Conservation (phyloP, 768 basidiomycete genomes). For the Flagelloscypha sp. region DNA sequence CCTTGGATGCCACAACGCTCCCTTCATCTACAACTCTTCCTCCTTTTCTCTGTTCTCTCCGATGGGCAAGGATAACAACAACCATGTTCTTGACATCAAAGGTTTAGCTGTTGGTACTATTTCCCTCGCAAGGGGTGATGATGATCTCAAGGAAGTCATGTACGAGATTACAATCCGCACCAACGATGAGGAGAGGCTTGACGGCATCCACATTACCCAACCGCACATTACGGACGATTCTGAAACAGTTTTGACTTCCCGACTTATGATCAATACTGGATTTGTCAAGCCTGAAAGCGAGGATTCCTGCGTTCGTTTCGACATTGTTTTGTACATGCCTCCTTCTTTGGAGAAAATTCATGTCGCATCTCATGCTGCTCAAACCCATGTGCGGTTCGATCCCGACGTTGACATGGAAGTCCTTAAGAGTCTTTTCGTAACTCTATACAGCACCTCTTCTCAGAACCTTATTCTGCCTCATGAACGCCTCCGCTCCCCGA, state of each 20-base stretch:
- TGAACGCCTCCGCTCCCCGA: constrained; percentile 30
- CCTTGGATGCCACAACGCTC: constrained; percentile 39
- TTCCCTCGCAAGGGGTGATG: constrained; percentile 34
- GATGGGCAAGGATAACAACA: constrained; percentile 23
- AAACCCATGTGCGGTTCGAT: constrained; percentile 45
- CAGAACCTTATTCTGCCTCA: constrained; percentile 42
- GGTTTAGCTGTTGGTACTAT: constrained; percentile 46
- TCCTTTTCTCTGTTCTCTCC: constrained; percentile 30
- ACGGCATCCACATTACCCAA: constrained; percentile 27
- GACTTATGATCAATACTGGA: constrained; percentile 30
- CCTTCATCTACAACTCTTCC: constrained; percentile 34
- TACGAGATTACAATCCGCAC: constrained; percentile 43
- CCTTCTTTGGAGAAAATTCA: constrained; percentile 40
- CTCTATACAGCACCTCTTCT: constrained; percentile 26
- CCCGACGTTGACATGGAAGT: constrained; percentile 31
- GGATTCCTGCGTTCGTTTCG: constrained; percentile 44
- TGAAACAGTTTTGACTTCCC: constrained; percentile 25
- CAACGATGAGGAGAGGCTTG: constrained; percentile 30
- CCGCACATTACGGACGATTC: constrained; percentile 25
- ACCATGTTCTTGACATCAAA: constrained; percentile 39
- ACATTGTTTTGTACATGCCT: constrained; percentile 44
- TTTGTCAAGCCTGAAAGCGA: constrained; percentile 22
- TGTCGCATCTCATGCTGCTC: constrained; percentile 31
- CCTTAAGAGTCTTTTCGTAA: constrained; percentile 37
- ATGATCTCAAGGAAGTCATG: constrained; percentile 32